These are phyloP conservation scores for Harringtonia lauricola DNA, from an alignment of 2,329 filamentous ascomycete species.

Conservation along the genomic window DNA sequence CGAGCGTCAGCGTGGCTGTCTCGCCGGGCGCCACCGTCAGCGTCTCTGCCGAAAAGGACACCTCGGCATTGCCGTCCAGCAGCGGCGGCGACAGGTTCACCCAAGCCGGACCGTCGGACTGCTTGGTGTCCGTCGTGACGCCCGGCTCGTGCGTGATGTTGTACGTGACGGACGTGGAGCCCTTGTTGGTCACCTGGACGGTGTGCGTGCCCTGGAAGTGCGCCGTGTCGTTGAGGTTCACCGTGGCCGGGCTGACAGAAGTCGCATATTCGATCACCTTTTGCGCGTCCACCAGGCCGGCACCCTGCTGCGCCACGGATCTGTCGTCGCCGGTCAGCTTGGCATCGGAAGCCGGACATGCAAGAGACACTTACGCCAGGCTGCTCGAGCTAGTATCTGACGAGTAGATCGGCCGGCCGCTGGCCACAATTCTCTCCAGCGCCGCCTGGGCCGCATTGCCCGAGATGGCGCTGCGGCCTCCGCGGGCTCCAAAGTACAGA, in stretches of 20 bases:
- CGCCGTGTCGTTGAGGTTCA: conserved; percentile 10
- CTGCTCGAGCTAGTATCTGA: neutral
- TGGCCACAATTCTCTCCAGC: neutral
- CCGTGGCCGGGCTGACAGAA: neutral
- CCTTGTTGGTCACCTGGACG: conserved; percentile 4
- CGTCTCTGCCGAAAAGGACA: neutral
- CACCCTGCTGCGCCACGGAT: conserved; percentile 6
- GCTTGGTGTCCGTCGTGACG: conserved; percentile 3
- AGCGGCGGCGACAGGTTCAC: conserved; percentile 6
- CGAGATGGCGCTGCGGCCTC: neutral
- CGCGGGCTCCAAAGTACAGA: neutral
- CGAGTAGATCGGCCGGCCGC: neutral
- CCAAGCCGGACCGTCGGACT: conserved; percentile 5
- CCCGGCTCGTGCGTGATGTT: conserved; percentile 5
- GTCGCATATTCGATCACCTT: conserved; percentile 8
- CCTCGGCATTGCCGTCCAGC: neutral
- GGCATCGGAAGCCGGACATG: too few species aligned
- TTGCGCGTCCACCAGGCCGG: conserved; percentile 8
- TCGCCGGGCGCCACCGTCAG: conserved; percentile 1
- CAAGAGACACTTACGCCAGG: neutral
- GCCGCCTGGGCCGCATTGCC: neutral
- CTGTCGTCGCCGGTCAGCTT: neutral
- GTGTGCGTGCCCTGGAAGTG: conserved; percentile 6
- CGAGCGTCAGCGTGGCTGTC: conserved; percentile 2
- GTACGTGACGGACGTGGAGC: conserved; percentile 4